Percentiles rank a stretch among this genome's conserved stretches.
phyloP scores from a whole-genome alignment of 2,329 filamentous ascomycete genomes.

The Cordyceps javanica region DNA sequence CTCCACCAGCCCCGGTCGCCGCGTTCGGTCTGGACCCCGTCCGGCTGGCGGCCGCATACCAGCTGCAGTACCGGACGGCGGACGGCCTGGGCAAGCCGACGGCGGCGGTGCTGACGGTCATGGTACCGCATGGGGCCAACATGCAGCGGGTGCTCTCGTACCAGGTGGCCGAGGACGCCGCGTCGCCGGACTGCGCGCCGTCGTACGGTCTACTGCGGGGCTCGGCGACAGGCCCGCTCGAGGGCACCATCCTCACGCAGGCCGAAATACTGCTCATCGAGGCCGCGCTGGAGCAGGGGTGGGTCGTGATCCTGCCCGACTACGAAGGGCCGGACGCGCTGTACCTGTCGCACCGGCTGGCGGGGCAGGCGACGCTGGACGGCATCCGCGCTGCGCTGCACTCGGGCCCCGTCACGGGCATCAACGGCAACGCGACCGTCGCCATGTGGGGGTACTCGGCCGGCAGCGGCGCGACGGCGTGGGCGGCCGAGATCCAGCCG shows the following conservation, averaged over 20 bases:
- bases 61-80: constrained; percentile 36
- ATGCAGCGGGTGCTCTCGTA: constrained; percentile 32
- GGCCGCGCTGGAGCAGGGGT: constrained; percentile 33
- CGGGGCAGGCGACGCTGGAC: constrained; percentile 37
- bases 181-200: constrained; percentile 29
- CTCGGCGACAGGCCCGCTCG: constrained; percentile 23
- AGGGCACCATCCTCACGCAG: constrained; percentile 27
- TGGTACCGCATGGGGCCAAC: constrained; percentile 28
- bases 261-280: constrained; percentile 20
- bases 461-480: constrained; percentile 18
- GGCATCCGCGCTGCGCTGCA: constrained; percentile 35
- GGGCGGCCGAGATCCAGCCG: constrained; percentile 22
- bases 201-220: constrained; percentile 20
- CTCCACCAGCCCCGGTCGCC: constrained; percentile 12
- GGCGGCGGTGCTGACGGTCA: constrained; percentile 31
- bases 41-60: constrained; percentile 18
- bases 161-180: constrained; percentile 34
- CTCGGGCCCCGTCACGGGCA: constrained; percentile 21
- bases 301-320: constrained; percentile 43
- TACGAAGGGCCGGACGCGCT: constrained; percentile 37
- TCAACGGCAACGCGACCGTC: constrained; percentile 27
- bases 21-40: constrained; percentile 16
- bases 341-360: constrained; percentile 34
- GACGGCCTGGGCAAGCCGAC: constrained; percentile 29
- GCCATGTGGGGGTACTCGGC: constrained; percentile 38